These are phyloP conservation scores for Pulveroboletus frians DNA, from an alignment of 768 basidiomycete genomes.

Conservation along the genomic window DNA sequence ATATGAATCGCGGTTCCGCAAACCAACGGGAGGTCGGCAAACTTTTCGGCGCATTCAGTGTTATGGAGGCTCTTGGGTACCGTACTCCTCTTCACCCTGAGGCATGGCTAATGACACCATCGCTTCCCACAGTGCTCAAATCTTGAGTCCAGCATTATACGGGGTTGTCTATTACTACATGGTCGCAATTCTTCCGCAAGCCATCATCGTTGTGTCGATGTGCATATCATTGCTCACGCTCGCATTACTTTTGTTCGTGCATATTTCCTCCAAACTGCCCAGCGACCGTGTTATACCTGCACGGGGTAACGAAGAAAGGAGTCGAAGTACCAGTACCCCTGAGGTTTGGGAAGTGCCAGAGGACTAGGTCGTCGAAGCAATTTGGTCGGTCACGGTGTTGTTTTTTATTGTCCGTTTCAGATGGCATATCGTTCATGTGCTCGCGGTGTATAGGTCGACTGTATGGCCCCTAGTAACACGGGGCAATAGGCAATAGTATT, in stretches of 20 bases:
- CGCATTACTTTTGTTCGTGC: slow-evolving; percentile 43
- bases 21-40: slow-evolving; percentile 53
- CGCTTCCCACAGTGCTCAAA: slow-evolving; percentile 44
- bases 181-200: slow-evolving; percentile 61
- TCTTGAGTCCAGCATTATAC: slow-evolving; percentile 69
- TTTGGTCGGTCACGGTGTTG: background rate
- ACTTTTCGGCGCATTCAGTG: slow-evolving; percentile 77
- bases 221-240: slow-evolving; percentile 39
- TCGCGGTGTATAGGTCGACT: background rate
- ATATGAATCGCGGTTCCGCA: slow-evolving; percentile 43
- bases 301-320: slow-evolving; percentile 4
- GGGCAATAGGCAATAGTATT: background rate
- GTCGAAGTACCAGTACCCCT: background rate
- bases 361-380: background rate
- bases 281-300: background rate
- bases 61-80: slow-evolving; percentile 64
- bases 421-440: background rate
- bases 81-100: slow-evolving; percentile 6
- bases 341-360: background rate
- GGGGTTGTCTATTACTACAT: slow-evolving; percentile 68
- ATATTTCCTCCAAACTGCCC: slow-evolving; percentile 25
- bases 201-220: slow-evolving; percentile 60
- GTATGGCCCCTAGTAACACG: background rate
- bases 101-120: background rate
- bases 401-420: background rate